Evolutionary conservation across 768 basidiomycete genomes (phyloP).

Genomic region (Boletellus ananas): DNA sequence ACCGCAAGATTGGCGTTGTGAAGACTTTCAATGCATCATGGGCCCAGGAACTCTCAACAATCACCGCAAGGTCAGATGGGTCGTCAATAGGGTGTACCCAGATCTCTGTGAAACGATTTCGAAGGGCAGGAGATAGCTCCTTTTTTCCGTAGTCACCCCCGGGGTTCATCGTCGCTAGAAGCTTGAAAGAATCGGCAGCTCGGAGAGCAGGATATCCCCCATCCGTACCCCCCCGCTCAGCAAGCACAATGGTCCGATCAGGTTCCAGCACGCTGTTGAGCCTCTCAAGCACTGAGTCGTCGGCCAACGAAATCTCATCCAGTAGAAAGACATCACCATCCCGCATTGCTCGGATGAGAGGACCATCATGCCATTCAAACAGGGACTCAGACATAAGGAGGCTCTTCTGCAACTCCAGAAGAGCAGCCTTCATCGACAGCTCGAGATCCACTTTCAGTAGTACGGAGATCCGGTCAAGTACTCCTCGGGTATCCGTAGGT

Average conservation of each 20-base stretch:
- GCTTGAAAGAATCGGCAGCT: slow-evolving; percentile 71
- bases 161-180: slow-evolving; percentile 98
- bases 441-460: slow-evolving; percentile 30
- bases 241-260: slow-evolving; percentile 80
- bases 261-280: slow-evolving; percentile 97
- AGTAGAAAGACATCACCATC: slow-evolving; percentile 82
- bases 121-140: slow-evolving; percentile 91
- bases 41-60: slow-evolving; percentile 70
- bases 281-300: slow-evolving; percentile 96
- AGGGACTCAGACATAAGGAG: slow-evolving; percentile 61
- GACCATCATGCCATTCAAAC: slow-evolving; percentile 97
- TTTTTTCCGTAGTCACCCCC: slow-evolving; percentile 99
- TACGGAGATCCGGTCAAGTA: slow-evolving; percentile 24
- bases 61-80: slow-evolving; percentile 69
- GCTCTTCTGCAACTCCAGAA: slow-evolving; percentile 43
- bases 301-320: slow-evolving; percentile 96
- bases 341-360: slow-evolving; percentile 90
- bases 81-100: slow-evolving; percentile 90
- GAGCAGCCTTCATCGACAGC: slow-evolving; percentile 24
- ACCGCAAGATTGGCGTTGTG: slow-evolving; percentile 66
- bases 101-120: slow-evolving; percentile 98
- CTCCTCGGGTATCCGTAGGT: slow-evolving; percentile 22
- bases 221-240: slow-evolving; percentile 83
- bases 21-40: slow-evolving; percentile 48
- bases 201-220: slow-evolving; percentile 61